Evolutionary conservation across 176 grass and related monocot genomes (phyloP).

Genomic region (Musa schizocarpa): DNA sequence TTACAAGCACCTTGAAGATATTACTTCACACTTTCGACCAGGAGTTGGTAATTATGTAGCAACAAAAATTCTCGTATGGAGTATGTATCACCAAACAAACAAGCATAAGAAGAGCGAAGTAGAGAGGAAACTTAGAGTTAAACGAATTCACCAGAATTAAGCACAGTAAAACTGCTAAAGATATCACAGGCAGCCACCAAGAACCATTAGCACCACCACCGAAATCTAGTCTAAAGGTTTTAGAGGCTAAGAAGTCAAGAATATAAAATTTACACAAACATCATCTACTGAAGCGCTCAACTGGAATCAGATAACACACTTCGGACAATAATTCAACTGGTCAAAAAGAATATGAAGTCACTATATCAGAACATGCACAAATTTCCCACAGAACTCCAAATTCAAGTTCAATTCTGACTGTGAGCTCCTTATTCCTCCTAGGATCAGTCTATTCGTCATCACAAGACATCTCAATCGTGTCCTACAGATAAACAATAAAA

Average conservation of each 20-base stretch:
- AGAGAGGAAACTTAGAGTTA: no score
- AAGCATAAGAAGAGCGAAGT: neutral
- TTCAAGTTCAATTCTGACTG: neutral
- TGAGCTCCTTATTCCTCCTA: neutral
- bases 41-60: neutral
- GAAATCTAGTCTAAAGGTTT: no score
- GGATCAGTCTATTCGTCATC: neutral
- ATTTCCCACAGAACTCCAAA: neutral
- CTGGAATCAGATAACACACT: neutral
- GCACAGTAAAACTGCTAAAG: neutral
- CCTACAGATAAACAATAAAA: neutral
- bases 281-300: no score
- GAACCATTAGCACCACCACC: neutral
- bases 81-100: neutral
- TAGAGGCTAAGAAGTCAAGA: no score
- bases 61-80: neutral
- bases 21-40: neutral
- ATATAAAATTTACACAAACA: no score
- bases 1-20: neutral
- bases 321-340: neutral
- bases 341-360: neutral
- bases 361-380: neutral
- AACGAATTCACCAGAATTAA: neutral
- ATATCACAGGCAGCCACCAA: neutral
- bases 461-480: neutral